These are phyloP conservation scores for Theobroma grandiflorum DNA, from an alignment of 441 rosid species.

Conservation along the genomic window DNA sequence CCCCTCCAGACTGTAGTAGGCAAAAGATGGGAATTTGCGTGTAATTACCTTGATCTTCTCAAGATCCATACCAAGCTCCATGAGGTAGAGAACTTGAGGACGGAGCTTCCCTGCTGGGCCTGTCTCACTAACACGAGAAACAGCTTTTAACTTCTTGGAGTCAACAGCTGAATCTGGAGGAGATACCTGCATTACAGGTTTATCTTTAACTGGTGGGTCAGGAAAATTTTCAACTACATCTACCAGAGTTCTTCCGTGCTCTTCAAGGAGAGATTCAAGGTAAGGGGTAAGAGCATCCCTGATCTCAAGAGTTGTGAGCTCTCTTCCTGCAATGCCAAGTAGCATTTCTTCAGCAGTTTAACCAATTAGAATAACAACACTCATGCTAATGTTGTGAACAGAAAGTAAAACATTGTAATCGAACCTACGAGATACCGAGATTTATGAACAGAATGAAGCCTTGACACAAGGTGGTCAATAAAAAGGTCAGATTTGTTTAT, in stretches of 20 bases:
- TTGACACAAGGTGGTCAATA: conserved; percentile 74
- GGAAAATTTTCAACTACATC: conserved; percentile 72
- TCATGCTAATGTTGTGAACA: background rate
- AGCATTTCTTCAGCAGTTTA: conserved; percentile 16
- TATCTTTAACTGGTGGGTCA: conserved; percentile 52
- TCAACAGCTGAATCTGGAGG: conserved; percentile 38
- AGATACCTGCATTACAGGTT: conserved; percentile 31
- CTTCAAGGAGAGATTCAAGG: conserved; percentile 65
- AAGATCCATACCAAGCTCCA: conserved; percentile 72
- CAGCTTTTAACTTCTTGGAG: conserved; percentile 55
- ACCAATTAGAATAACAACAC: conserved; percentile 16
- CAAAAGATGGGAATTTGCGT: conserved; percentile 64
- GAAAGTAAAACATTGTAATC: conserved; percentile 38
- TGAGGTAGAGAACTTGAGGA: conserved; percentile 68
- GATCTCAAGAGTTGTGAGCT: conserved; percentile 82
- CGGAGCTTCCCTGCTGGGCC: conserved; percentile 59
- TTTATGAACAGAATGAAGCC: conserved; percentile 67
- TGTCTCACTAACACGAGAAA: conserved; percentile 62
- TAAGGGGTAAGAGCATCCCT: conserved; percentile 76
- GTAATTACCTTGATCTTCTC: conserved; percentile 77
- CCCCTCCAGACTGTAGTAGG: conserved; percentile 72
- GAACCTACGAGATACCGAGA: conserved; percentile 83
- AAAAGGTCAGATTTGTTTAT: conserved; percentile 71
- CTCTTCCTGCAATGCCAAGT: conserved; percentile 58
- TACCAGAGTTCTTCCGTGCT: conserved; percentile 55